phyloP scores from a whole-genome alignment of 148 eudicot species.

The Rhododendron molle region DNA sequence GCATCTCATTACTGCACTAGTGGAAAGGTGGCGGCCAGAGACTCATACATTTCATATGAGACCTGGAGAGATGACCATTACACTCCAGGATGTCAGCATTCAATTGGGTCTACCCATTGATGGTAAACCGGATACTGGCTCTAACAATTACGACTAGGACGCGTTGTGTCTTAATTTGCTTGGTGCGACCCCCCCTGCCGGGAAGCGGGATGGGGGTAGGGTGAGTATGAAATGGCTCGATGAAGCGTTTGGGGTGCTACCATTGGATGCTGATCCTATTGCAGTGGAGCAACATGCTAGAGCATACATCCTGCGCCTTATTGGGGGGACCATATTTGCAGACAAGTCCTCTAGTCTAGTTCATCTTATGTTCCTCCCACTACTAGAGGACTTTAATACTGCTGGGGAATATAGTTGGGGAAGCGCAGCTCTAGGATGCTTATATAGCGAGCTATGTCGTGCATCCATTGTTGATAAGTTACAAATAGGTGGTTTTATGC shows the following conservation, averaged over 20 bases:
- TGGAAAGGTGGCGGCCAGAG: too few species aligned
- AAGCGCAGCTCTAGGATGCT: background rate
- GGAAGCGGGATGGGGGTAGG: background rate
- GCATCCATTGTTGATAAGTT: background rate
- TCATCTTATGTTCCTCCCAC: background rate
- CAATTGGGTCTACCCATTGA: too few species aligned
- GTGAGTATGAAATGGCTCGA: background rate
- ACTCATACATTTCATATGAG: too few species aligned
- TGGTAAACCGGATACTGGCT: too few species aligned
- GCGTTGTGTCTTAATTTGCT: too few species aligned
- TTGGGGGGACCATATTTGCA: background rate
- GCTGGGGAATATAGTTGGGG: background rate
- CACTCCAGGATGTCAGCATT: too few species aligned
- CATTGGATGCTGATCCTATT: background rate
- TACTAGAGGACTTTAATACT: background rate
- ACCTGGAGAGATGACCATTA: too few species aligned
- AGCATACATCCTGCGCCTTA: background rate
- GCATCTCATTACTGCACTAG: too few species aligned
- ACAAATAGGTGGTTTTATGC: background rate
- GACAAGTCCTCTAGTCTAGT: background rate
- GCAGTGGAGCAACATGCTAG: background rate
- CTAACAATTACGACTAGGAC: too few species aligned
- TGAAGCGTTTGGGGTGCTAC: background rate
- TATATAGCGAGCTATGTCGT: background rate
- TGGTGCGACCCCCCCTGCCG: too few species aligned